Percentiles rank a stretch among this genome's conserved stretches.
Conservation (phyloP, 2,329 filamentous ascomycete genomes). For the Ascochyta fabae region DNA sequence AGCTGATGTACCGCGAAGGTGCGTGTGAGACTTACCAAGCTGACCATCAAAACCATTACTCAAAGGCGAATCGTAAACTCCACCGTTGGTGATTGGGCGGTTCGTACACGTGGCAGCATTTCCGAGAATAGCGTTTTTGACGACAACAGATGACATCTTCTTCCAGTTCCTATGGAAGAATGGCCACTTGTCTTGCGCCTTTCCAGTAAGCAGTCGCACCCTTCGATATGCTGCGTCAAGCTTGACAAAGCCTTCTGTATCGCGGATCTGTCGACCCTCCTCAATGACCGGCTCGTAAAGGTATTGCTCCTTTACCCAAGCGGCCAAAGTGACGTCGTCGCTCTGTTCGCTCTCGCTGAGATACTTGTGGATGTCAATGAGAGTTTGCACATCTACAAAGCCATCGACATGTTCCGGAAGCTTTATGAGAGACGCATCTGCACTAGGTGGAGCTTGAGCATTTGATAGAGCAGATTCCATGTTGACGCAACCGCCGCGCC, state of each 20-base stretch:
- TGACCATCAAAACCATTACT: slow-evolving; percentile 4
- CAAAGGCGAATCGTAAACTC: slow-evolving; percentile 1
- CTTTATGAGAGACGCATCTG: slow-evolving; percentile 10
- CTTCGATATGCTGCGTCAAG: slow-evolving; percentile 39
- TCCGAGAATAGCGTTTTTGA: slow-evolving; percentile 28
- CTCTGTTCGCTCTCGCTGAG: slow-evolving; percentile 28
- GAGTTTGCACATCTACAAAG: slow-evolving; percentile 30
- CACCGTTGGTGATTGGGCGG: not conserved
- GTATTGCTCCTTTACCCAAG: slow-evolving; percentile 34
- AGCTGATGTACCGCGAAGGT: not conserved
- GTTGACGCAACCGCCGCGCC: not conserved
- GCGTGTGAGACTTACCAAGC: not conserved
- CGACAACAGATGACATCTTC: slow-evolving; percentile 26
- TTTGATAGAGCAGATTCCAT: slow-evolving; percentile 13
- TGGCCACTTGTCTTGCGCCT: slow-evolving; percentile 42
- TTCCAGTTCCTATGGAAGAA: slow-evolving; percentile 37
- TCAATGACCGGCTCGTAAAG: slow-evolving; percentile 22
- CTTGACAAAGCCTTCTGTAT: slow-evolving; percentile 29
- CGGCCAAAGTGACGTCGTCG: slow-evolving; percentile 29
- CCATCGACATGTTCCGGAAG: slow-evolving; percentile 28
- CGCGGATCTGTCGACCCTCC: slow-evolving; percentile 23
- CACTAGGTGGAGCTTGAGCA: slow-evolving; percentile 5
- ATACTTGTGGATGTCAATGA: slow-evolving; percentile 29
- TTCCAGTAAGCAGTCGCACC: slow-evolving; percentile 36
- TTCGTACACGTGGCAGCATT: slow-evolving; percentile 19